Evolutionary conservation across 2,329 filamentous ascomycete species (phyloP).

Genomic region (Alternaria sp.): DNA sequence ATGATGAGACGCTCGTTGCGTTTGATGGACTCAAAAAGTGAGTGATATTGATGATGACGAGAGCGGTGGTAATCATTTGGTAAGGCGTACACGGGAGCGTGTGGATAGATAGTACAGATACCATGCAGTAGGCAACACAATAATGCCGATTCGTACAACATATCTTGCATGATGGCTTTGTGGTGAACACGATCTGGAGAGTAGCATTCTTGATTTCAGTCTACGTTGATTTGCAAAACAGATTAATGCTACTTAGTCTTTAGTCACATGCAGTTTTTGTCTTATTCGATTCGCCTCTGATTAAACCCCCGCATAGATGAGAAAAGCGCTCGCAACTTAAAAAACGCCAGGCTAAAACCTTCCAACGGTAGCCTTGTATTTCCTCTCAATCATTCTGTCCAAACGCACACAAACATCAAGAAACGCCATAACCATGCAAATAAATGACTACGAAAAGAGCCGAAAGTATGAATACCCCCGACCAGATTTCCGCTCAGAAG

Average conservation of each 20-base stretch:
- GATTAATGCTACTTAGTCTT: neutral
- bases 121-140: conserved; percentile 11
- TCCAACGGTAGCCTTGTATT: neutral
- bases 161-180: neutral
- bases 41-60: neutral
- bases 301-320: neutral
- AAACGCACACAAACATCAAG: neutral
- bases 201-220: neutral
- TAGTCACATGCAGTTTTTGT: neutral
- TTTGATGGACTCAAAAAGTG: neutral
- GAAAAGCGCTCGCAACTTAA: neutral
- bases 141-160: neutral
- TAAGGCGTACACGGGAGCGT: neutral
- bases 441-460: neutral
- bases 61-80: conserved; percentile 7
- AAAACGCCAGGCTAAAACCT: neutral
- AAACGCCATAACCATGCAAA: neutral
- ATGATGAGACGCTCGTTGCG: conserved; percentile 2
- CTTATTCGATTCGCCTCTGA: neutral
- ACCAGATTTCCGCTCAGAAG: neutral
- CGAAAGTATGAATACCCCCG: neutral
- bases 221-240: neutral
- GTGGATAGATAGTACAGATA: conserved; percentile 10
- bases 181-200: neutral
- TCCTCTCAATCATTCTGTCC: neutral